phyloP scores from a whole-genome alignment of 768 basidiomycete species.

The Auricularia heimuer region DNA sequence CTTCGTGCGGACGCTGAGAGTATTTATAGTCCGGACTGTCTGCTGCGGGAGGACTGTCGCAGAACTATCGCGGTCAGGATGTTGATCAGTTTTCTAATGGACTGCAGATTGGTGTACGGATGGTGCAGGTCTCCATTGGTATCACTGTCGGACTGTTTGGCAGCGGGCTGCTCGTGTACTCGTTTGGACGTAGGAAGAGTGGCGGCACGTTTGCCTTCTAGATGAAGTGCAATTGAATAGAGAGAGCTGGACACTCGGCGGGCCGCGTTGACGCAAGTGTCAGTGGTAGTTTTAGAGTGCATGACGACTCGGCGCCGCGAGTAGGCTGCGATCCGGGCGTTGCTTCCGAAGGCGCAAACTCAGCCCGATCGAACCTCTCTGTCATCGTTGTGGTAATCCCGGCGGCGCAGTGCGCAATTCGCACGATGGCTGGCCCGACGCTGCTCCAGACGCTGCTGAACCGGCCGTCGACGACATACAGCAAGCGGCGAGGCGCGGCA shows the following conservation, averaged over 20 bases:
- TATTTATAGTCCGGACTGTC: slow-evolving; percentile 45
- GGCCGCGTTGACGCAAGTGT: no score
- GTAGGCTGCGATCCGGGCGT: no score
- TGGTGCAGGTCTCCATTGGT: slow-evolving; percentile 42
- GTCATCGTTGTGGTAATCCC: no score
- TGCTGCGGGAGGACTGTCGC: slow-evolving; percentile 73
- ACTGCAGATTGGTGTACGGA: slow-evolving; percentile 56
- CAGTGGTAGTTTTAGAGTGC: no score
- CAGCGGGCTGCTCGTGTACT: slow-evolving; percentile 80
- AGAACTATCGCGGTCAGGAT: slow-evolving; percentile 24
- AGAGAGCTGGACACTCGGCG: no score
- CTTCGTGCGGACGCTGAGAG: background rate
- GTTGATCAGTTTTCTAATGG: slow-evolving; percentile 30
- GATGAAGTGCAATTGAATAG: no score
- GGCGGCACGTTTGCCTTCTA: slow-evolving; percentile 76
- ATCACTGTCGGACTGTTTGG: slow-evolving; percentile 86
- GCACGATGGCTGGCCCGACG: slow-evolving; percentile 43
- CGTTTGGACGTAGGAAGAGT: slow-evolving; percentile 75
- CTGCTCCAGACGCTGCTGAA: slow-evolving; percentile 52
- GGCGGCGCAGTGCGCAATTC: no score
- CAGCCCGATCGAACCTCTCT: no score
- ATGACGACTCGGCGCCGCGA: no score
- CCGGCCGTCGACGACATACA: slow-evolving; percentile 55
- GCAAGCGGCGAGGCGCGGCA: background rate
- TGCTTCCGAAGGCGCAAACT: no score